Conservation (phyloP, 1,284 basidiomycete genomes). For the Irpex lacteus region DNA sequence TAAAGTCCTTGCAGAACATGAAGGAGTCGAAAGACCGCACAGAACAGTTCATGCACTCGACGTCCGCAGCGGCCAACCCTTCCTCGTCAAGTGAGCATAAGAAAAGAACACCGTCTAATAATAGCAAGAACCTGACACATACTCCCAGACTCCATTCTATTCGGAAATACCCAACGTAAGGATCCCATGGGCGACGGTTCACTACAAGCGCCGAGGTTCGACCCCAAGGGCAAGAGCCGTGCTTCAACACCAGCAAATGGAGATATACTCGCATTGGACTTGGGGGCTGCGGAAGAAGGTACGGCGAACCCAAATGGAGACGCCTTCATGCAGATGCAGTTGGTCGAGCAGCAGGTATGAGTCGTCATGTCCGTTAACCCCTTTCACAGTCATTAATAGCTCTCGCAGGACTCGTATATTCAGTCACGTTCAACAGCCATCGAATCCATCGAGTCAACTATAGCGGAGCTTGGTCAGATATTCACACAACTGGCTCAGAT, state of each 20-base stretch:
- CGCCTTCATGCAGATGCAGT: constrained; percentile 91
- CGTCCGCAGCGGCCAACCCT: constrained; percentile 70
- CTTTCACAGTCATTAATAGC: not conserved
- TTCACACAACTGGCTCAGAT: constrained; percentile 96
- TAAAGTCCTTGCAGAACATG: constrained; percentile 81
- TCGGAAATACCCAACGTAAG: constrained; percentile 52
- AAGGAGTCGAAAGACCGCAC: constrained; percentile 97
- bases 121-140: constrained; percentile 9
- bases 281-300: constrained; percentile 77
- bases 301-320: constrained; percentile 45
- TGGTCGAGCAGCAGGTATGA: constrained; percentile 87
- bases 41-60: constrained; percentile 95
- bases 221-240: constrained; percentile 75
- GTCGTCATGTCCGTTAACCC: constrained; percentile 20
- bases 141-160: constrained; percentile 66
- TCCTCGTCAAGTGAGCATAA: constrained; percentile 67
- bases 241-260: constrained; percentile 55
- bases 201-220: constrained; percentile 40
- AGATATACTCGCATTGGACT: constrained; percentile 91
- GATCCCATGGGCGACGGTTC: constrained; percentile 78
- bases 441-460: constrained; percentile 98
- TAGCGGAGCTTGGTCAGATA: constrained; percentile 96
- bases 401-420: constrained; percentile 86
- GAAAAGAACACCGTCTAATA: constrained; percentile 22
- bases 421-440: constrained; percentile 96